These are phyloP conservation scores for Nemania serpens DNA, from an alignment of 2,329 filamentous ascomycete species.

Conservation along the genomic window DNA sequence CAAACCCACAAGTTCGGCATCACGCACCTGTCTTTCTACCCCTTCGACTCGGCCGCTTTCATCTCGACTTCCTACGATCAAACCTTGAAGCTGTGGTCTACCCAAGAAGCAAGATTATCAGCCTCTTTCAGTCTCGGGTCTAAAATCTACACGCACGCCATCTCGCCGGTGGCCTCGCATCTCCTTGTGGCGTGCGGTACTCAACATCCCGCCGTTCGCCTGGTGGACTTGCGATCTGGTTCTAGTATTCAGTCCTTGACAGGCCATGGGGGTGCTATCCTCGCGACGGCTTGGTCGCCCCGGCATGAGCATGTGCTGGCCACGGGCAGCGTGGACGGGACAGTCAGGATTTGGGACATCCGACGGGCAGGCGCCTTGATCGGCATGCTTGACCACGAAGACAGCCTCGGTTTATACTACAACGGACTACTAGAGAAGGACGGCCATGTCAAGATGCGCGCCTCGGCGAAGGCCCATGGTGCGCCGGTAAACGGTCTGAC, in stretches of 20 bases:
- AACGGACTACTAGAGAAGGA: conserved; percentile 43
- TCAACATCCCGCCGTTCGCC: conserved; percentile 79
- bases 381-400: conserved; percentile 81
- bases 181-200: conserved; percentile 87
- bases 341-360: conserved; percentile 85
- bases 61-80: conserved; percentile 80
- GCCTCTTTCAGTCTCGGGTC: conserved; percentile 71
- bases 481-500: conserved; percentile 83
- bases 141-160: conserved; percentile 76
- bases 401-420: conserved; percentile 70
- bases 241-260: conserved; percentile 73
- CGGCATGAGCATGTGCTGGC: conserved; percentile 77
- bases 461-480: conserved; percentile 69
- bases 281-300: conserved; percentile 81
- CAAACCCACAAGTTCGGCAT: conserved; percentile 69
- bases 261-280: conserved; percentile 69
- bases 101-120: conserved; percentile 62
- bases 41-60: conserved; percentile 76
- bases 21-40: conserved; percentile 77
- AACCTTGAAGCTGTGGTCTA: conserved; percentile 75
- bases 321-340: conserved; percentile 84
- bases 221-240: conserved; percentile 85
- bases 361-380: conserved; percentile 77
- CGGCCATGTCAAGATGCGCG: conserved; percentile 45
- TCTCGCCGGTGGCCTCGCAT: conserved; percentile 73